Conservation (phyloP, 768 basidiomycete species). For the Trametes gibbosa region DNA sequence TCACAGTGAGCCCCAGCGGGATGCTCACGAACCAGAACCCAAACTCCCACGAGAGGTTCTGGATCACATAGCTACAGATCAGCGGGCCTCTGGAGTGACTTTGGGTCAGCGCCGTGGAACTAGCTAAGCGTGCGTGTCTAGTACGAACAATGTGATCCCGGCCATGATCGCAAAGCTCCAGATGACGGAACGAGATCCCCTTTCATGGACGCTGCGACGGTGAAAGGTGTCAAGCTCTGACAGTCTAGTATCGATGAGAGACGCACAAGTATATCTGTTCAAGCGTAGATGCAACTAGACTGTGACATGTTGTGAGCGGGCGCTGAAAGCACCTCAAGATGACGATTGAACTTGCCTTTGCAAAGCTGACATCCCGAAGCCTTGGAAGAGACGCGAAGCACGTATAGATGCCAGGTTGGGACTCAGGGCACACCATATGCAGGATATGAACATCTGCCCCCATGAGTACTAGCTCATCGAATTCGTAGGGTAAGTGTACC, state of each 20-base stretch:
- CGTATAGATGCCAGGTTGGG: slow-evolving; percentile 41
- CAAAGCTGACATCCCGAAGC: slow-evolving; percentile 44
- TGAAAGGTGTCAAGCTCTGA: no score
- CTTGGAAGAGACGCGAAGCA: slow-evolving; percentile 44
- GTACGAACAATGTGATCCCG: slow-evolving; percentile 39
- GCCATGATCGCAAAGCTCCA: slow-evolving; percentile 47
- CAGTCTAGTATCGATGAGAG: not conserved
- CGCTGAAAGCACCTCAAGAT: not conserved
- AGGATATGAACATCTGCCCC: slow-evolving; percentile 41
- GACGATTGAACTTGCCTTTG: slow-evolving; percentile 32
- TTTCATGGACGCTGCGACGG: slow-evolving; percentile 37
- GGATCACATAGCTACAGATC: slow-evolving; percentile 47
- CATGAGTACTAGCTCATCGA: not conserved
- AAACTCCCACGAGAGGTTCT: slow-evolving; percentile 42
- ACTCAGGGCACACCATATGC: slow-evolving; percentile 44
- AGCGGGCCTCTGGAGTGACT: slow-evolving; percentile 35
- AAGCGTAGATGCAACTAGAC: slow-evolving; percentile 41
- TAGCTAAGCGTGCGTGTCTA: not conserved
- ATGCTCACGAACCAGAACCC: slow-evolving; percentile 50
- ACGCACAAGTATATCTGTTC: slow-evolving; percentile 42
- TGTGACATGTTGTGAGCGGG: slow-evolving; percentile 1
- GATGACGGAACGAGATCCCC: slow-evolving; percentile 41
- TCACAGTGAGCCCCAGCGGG: slow-evolving; percentile 35
- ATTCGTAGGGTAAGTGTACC: not conserved
- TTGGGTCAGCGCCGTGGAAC: not conserved